Conservation (phyloP, 176 grass and related monocot species). For the Alopecurus myosuroides region DNA sequence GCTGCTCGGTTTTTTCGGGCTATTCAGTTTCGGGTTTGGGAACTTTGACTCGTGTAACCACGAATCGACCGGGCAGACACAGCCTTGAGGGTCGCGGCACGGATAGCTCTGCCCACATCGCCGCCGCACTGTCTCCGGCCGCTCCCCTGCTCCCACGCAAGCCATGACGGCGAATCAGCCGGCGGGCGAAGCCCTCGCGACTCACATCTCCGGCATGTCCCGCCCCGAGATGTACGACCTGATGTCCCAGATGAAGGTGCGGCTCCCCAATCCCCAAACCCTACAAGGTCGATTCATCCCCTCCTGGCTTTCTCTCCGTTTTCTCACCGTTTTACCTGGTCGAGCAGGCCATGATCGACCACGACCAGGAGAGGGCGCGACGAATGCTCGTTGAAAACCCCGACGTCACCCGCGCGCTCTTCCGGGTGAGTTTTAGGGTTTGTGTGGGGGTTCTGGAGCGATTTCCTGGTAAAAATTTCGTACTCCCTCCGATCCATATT, state of each 20-base stretch:
- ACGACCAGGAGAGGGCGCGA: slow-evolving; percentile 79
- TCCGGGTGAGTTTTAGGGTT: slow-evolving; percentile 53
- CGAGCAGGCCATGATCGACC: slow-evolving; percentile 61
- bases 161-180: slow-evolving; percentile 61
- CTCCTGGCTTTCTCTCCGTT: neutral
- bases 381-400: slow-evolving; percentile 91
- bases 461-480: neutral
- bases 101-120: neutral
- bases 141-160: neutral
- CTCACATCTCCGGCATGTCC: slow-evolving; percentile 69
- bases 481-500: too few relatives aligned
- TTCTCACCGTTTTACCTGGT: neutral
- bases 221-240: slow-evolving; percentile 83
- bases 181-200: slow-evolving; percentile 52
- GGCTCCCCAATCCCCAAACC: slow-evolving; percentile 10
- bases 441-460: neutral
- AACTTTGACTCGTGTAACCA: too few relatives aligned
- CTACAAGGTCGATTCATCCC: slow-evolving; percentile 4
- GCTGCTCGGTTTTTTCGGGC: too few relatives aligned
- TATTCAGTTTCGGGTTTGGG: too few relatives aligned
- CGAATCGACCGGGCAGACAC: neutral
- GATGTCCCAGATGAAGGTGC: slow-evolving; percentile 89
- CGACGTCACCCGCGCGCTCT: slow-evolving; percentile 77
- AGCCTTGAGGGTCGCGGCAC: neutral
- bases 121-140: neutral